Conservation (phyloP, 257 asterid species). For the Striga asiatica region DNA sequence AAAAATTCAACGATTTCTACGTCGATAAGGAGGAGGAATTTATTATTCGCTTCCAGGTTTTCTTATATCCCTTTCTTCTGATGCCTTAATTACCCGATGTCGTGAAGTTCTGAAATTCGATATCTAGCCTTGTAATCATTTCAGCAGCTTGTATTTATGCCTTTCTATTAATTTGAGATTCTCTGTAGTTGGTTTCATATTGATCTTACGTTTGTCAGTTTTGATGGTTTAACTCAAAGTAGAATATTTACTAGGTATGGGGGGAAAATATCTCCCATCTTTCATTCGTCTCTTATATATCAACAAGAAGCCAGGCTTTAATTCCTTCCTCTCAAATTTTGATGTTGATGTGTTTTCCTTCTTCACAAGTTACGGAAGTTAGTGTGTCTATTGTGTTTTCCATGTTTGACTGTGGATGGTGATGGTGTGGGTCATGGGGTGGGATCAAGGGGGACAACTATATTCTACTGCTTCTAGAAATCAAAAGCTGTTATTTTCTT, state of each 20-base stretch:
- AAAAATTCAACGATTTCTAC: constrained; percentile 90
- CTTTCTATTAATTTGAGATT: neutral
- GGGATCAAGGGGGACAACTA: neutral
- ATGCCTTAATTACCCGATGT: neutral
- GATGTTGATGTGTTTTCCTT: too few species aligned
- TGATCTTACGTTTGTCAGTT: neutral
- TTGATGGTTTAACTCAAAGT: neutral
- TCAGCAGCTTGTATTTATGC: neutral
- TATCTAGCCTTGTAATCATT: neutral
- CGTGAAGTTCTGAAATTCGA: neutral
- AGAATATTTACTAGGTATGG: neutral
- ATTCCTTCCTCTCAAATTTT: too few species aligned
- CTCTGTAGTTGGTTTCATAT: constrained; percentile 9
- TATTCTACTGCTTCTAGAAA: constrained; percentile 14
- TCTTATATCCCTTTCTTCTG: neutral
- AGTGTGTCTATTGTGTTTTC: neutral
- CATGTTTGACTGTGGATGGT: neutral
- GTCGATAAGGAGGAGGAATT: constrained; percentile 94
- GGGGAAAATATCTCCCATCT: neutral
- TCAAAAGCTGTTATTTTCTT: constrained; percentile 1
- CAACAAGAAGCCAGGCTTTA: constrained; percentile 1
- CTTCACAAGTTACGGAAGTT: neutral
- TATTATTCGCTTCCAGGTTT: constrained; percentile 83
- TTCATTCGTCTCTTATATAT: neutral
- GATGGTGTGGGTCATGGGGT: neutral